These are phyloP conservation scores for Neoscytalidium dimidiatum DNA, from an alignment of 2,329 filamentous ascomycete species.

Conservation along the genomic window DNA sequence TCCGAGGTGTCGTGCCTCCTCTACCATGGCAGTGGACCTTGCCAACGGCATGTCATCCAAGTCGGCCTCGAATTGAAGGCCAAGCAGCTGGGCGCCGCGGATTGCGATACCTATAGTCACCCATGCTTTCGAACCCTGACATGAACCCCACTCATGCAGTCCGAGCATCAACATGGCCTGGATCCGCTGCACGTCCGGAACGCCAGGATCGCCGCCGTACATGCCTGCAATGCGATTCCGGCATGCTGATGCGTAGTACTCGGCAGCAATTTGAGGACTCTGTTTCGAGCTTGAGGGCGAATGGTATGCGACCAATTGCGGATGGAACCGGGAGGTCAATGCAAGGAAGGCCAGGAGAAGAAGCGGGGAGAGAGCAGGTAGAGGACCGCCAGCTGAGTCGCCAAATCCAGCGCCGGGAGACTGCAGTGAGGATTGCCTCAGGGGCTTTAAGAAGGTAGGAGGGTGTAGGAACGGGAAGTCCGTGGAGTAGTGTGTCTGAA, in stretches of 20 bases:
- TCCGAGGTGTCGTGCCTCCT: slow-evolving; percentile 26
- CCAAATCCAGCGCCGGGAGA: slow-evolving; percentile 31
- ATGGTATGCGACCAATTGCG: slow-evolving; percentile 57
- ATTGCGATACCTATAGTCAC: slow-evolving; percentile 63
- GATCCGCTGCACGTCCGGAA: slow-evolving; percentile 63
- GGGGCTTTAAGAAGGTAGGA: slow-evolving; percentile 59
- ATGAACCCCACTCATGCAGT: slow-evolving; percentile 71
- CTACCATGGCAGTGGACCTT: slow-evolving; percentile 30
- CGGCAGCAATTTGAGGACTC: slow-evolving; percentile 60
- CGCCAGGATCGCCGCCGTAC: slow-evolving; percentile 46
- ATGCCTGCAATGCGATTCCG: slow-evolving; percentile 53
- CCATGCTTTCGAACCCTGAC: slow-evolving; percentile 64
- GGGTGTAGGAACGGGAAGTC: slow-evolving; percentile 73
- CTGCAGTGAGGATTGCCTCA: slow-evolving; percentile 33
- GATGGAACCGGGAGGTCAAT: slow-evolving; percentile 69
- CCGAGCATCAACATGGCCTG: slow-evolving; percentile 72
- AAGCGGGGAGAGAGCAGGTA: slow-evolving; percentile 33
- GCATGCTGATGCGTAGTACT: slow-evolving; percentile 65
- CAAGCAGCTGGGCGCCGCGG: slow-evolving; percentile 55
- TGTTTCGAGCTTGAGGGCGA: slow-evolving; percentile 53
- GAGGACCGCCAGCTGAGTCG: slow-evolving; percentile 32
- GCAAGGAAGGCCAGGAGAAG: slow-evolving; percentile 68
- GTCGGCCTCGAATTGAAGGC: slow-evolving; percentile 32
- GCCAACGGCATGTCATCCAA: slow-evolving; percentile 32
- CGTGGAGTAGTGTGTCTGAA: slow-evolving; percentile 69